phyloP scores from a whole-genome alignment of 192 early-diverging fungal species.

The Coemansia sp. region DNA sequence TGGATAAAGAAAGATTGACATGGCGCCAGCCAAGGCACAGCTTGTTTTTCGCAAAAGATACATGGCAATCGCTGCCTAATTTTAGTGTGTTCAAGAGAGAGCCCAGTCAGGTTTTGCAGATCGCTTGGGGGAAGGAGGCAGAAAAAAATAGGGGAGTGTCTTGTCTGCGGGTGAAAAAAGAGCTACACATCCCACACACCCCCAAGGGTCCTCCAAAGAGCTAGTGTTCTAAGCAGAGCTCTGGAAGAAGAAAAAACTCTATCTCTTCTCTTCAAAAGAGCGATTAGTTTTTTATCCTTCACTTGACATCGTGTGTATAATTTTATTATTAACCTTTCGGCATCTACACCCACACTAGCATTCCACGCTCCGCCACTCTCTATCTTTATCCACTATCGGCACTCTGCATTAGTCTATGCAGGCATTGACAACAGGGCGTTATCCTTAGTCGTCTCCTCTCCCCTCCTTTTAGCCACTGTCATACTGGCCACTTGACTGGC shows the following conservation, averaged over 20 bases:
- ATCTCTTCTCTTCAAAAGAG: constrained; percentile 4
- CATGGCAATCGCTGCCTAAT: constrained; percentile 28
- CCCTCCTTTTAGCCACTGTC: not conserved
- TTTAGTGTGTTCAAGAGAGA: constrained; percentile 16
- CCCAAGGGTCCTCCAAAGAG: not conserved
- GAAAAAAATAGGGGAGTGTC: not conserved
- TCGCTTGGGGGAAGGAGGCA: not conserved
- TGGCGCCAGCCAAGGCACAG: not conserved
- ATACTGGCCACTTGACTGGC: constrained; percentile 3
- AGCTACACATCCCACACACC: not conserved
- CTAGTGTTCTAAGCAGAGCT: not conserved
- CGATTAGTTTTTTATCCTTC: not conserved
- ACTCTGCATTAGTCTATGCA: constrained; percentile 24
- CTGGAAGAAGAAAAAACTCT: not conserved
- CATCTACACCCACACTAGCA: constrained; percentile 1
- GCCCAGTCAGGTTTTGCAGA: not conserved
- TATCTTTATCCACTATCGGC: constrained; percentile 3
- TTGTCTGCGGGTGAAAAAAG: constrained; percentile 4
- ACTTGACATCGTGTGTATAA: constrained; percentile 3
- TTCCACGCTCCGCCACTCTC: not conserved
- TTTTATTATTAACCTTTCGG: constrained; percentile 1
- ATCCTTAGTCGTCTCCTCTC: constrained; percentile 8
- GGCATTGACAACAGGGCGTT: constrained; percentile 18
- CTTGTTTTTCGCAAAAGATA: constrained; percentile 4
- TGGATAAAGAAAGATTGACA: constrained; percentile 2